Conservation (phyloP, 108 stramenopile genomes). For the Skeletonema costatum region DNA sequence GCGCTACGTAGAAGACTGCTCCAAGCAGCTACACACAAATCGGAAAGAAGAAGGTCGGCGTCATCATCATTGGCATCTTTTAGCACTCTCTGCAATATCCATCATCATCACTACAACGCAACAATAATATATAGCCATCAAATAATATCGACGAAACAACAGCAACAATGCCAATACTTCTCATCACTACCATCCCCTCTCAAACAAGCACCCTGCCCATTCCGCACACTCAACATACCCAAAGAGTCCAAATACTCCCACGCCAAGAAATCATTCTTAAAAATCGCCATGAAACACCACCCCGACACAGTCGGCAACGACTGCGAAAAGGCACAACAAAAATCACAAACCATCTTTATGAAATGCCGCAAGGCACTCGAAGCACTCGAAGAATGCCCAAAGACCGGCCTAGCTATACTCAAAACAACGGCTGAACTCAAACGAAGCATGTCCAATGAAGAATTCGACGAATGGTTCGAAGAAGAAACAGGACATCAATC, state of each 20-base stretch:
- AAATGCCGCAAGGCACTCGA: conserved; percentile 72
- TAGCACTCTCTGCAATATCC: not conserved
- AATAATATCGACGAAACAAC: not conserved
- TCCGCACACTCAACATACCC: conserved; percentile 53
- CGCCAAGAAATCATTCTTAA: conserved; percentile 78
- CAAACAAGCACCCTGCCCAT: conserved; percentile 44
- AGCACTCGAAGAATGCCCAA: conserved; percentile 60
- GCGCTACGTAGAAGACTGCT: not conserved
- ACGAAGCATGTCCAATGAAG: conserved; percentile 43
- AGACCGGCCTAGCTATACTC: conserved; percentile 53
- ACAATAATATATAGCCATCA: not conserved
- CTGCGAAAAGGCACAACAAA: conserved; percentile 28
- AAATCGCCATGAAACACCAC: conserved; percentile 87
- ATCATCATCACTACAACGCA: not conserved
- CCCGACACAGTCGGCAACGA: conserved; percentile 60
- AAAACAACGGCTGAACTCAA: conserved; percentile 38
- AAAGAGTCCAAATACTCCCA: conserved; percentile 58
- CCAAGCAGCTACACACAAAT: not conserved
- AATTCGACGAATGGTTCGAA: conserved; percentile 81
- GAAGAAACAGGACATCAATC: conserved; percentile 72
- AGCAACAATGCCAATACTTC: not conserved
- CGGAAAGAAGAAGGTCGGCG: not conserved
- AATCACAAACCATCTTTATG: conserved; percentile 70
- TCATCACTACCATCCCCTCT: conserved; percentile 7
- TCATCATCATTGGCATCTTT: not conserved